Conservation (phyloP, 805 yeast genomes). For the Yamadazyma endophytica region DNA sequence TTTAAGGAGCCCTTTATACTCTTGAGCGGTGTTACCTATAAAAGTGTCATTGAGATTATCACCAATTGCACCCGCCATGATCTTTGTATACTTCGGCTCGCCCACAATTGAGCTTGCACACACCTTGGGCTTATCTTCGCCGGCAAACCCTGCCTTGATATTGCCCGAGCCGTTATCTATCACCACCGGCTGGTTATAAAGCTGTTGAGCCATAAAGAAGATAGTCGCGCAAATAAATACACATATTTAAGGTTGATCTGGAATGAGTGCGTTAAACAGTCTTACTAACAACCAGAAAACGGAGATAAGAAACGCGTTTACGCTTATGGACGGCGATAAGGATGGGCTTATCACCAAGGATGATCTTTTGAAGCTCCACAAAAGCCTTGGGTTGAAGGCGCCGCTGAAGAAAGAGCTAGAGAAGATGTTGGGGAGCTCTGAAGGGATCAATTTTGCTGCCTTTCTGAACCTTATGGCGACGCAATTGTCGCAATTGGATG, state of each 20-base stretch:
- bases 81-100: conserved; percentile 74
- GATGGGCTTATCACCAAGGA: conserved; percentile 58
- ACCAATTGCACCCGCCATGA: conserved; percentile 57
- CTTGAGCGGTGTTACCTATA: conserved; percentile 74
- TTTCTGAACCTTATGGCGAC: conserved; percentile 61
- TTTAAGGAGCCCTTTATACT: conserved; percentile 69
- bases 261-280: conserved; percentile 28
- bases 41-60: conserved; percentile 48
- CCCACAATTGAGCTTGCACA: conserved; percentile 69
- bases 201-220: conserved; percentile 5
- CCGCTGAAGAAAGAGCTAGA: conserved; percentile 41
- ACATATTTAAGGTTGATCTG: no score
- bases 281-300: conserved; percentile 62
- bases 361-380: conserved; percentile 54
- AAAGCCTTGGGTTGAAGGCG: conserved; percentile 46
- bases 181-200: conserved; percentile 44
- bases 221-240: neutral
- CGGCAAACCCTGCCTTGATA: conserved; percentile 88
- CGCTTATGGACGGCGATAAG: conserved; percentile 75
- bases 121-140: conserved; percentile 75
- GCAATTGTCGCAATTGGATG: conserved; percentile 49
- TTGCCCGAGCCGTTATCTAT: conserved; percentile 71
- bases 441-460: conserved; percentile 54
- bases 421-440: conserved; percentile 41
- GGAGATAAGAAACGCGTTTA: conserved; percentile 69